Base-by-base conservation (phyloP, 495 filamentous ascomycete genomes). In the Melanomma pulvis-pyrius region DNA sequence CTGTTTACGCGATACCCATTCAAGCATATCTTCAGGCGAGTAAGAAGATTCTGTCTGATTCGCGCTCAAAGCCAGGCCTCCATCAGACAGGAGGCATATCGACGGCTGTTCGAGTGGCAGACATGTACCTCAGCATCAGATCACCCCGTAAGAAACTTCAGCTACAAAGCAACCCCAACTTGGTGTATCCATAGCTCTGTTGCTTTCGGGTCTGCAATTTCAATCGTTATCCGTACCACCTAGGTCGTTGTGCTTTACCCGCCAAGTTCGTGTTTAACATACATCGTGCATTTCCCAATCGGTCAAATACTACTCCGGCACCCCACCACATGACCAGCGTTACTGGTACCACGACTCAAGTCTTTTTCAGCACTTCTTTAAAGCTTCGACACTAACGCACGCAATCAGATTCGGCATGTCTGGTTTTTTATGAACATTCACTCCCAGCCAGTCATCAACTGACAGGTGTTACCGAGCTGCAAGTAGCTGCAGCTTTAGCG, bases 381-480 rank as follows among this genome's bases (percentile, higher is more conserved):
- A 25, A 36, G 34, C 58, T 49, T 56, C 58, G n/a, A 12, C 25
- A 55, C 58, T 61, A 56, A 55, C 34, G 57, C 64, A 56, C 22
- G 39, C 32, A 34, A 57, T 58, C 39, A 28, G 24, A 67, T 61
- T 25, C 22, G 58, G 64, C 19, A 8, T 26, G 22, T 24, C 6
- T 26, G 36, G 50, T 39, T 56, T 15, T 61, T 44, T 19, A 19
- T 17, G 36, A 36, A 13, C 13, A 49, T 62, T 50, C 12, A 28
- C 25, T 53, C 39, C 12, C n/a, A 50, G 50, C 64, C 64, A 67
- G 8, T 67, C 49, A 67, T 48, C 24, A 29, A n/a, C 25, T 57
- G 64, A 67, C 64, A 67, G 64, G 57, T 67, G 64, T 55, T 57
- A 29, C 57, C 48, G 57, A 55, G 36, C 22, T 67, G 49, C 63